Evolutionary conservation across 371 early-diverging fungal genomes (phyloP).

Genomic region (Apophysomyces sp.): DNA sequence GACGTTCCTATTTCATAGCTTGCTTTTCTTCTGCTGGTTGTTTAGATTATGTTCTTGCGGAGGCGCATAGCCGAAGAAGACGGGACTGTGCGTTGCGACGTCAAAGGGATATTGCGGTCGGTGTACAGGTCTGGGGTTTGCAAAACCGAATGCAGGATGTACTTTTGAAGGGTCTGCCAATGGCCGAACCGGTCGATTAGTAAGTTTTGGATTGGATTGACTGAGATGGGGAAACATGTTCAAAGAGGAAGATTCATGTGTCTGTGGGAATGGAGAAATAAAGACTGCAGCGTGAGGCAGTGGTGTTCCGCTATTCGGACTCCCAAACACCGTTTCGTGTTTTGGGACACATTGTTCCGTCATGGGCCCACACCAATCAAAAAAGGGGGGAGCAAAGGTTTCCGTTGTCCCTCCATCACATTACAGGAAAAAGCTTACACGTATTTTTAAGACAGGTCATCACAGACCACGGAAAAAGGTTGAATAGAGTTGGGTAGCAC

Average conservation of each 20-base stretch:
- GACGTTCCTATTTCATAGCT: constrained; percentile 1
- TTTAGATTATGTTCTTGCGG: constrained; percentile 9
- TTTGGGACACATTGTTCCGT: no score
- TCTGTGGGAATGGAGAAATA: background rate
- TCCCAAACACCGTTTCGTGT: no score
- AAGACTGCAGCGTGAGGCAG: no score
- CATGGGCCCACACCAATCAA: no score
- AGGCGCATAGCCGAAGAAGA: constrained; percentile 33
- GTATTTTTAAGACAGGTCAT: no score
- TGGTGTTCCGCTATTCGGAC: no score
- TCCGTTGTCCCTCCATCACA: no score
- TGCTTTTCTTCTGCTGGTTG: background rate
- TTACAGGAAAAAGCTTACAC: no score
- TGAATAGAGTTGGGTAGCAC: no score
- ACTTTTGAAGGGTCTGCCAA: constrained; percentile 2
- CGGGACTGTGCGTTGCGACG: constrained; percentile 28
- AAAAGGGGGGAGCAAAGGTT: no score
- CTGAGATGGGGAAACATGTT: constrained; percentile 17
- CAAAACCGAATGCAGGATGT: constrained; percentile 9
- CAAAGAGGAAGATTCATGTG: background rate
- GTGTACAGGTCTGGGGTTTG: constrained; percentile 2
- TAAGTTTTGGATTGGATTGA: constrained; percentile 12
- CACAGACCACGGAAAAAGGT: no score
- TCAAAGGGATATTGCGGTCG: constrained; percentile 18
- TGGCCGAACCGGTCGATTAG: constrained; percentile 4